These are phyloP conservation scores for Ramularia collo-cygni DNA, from an alignment of 2,329 filamentous ascomycete species.

Conservation along the genomic window DNA sequence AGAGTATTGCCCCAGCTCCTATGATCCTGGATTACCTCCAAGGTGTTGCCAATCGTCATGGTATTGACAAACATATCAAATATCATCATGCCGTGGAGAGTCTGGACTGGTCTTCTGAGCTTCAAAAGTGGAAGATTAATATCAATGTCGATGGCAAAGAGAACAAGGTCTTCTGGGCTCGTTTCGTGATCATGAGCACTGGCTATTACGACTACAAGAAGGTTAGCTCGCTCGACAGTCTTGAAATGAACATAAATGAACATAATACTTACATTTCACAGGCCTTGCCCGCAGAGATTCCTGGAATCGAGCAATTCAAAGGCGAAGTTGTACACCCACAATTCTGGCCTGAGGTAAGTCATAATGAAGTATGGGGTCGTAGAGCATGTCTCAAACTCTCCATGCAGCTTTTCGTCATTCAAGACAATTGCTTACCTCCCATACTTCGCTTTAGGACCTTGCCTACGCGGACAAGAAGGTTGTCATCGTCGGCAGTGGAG, in stretches of 20 bases:
- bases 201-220: slow-evolving; percentile 68
- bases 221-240: no score
- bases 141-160: slow-evolving; percentile 22
- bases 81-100: slow-evolving; percentile 36
- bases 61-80: slow-evolving; percentile 39
- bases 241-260: no score
- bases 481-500: slow-evolving; percentile 67
- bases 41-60: slow-evolving; percentile 35
- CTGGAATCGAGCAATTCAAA: slow-evolving; percentile 58
- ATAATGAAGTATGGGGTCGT: no score
- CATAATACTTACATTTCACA: no score
- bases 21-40: slow-evolving; percentile 38
- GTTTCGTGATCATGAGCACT: slow-evolving; percentile 52
- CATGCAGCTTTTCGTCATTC: no score
- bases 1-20: slow-evolving; percentile 38
- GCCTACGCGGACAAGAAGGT: slow-evolving; percentile 61
- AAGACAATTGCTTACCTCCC: no score
- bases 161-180: slow-evolving; percentile 30
- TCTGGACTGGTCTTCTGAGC: slow-evolving; percentile 39
- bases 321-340: slow-evolving; percentile 61
- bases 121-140: slow-evolving; percentile 38
- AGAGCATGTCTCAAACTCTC: no score
- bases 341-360: slow-evolving; percentile 72
- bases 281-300: slow-evolving; percentile 55
- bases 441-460: no score